Base-by-base conservation (phyloP, 2,329 filamentous ascomycete genomes). In the Ophiocordyceps australis region DNA sequence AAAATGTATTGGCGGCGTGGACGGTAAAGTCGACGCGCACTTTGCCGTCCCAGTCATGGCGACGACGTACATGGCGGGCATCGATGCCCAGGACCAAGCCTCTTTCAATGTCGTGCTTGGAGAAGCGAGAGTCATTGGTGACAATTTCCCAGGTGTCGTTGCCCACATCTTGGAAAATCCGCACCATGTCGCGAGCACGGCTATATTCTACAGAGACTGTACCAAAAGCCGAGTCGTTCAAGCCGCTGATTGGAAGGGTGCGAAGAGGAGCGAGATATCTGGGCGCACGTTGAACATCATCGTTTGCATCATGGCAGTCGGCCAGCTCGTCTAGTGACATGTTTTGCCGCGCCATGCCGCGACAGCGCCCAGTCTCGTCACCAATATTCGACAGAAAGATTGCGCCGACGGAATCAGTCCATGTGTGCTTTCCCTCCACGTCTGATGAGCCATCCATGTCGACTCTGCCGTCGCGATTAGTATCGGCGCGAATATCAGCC, bases 311-410 rank as follows among this genome's bases (percentile, higher is more conserved):
- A 30, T 51, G 36, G 24, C 49, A 54, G 8, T 31, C 28, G 3
- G 24, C 23, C 5, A 3, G 7, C 17, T 10, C 7, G 7, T 19
- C 17, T 7, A 7, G 17, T 7, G 7, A 7, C 17, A 19, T 19
- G n/a, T n/a, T n/a, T n/a, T n/a, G n/a, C n/a, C n/a, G n/a, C 14
- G 15, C 26, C 18, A 25, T 30, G n/a, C 21, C 19, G 1, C 39
- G 36, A 29, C 48, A 52, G 7, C 47, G 43, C 4, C 29, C 14
- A 22, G 37, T 25, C 7, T 39, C 40, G 30, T 50, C 46, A 8
- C 41, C 46, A n/a, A 52, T 44, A 28, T 48, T 49, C 9, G 48
- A 34, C 0, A 52, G 38, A 25, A 52, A 48, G 12, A 51, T 35
- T 14, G 47, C 47, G 3, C 47, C 47, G 4, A 21, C 22, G 0